phyloP scores from a whole-genome alignment of 2,329 filamentous ascomycete genomes.

The Colletotrichum tropicicola region DNA sequence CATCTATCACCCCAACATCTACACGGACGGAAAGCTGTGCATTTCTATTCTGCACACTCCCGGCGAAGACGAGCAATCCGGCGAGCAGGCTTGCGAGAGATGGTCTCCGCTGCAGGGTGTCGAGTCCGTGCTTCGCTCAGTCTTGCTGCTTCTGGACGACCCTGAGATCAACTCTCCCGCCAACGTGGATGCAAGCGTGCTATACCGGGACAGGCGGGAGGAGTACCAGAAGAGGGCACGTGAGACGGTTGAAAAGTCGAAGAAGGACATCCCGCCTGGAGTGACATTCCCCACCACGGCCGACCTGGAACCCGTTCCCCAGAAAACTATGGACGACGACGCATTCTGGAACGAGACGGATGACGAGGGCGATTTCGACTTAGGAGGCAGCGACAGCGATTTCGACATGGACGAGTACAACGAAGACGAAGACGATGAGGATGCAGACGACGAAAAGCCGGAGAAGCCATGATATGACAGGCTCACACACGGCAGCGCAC shows the following conservation, averaged over 20 bases:
- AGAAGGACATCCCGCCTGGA: conserved; percentile 79
- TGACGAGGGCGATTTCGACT: conserved; percentile 75
- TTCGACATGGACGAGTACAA: conserved; percentile 69
- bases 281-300: conserved; percentile 85
- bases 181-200: conserved; percentile 91
- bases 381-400: conserved; percentile 75
- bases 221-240: conserved; percentile 76
- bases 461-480: background rate
- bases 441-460: conserved; percentile 58
- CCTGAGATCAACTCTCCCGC: conserved; percentile 93
- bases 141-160: conserved; percentile 91
- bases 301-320: conserved; percentile 67
- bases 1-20: conserved; percentile 94
- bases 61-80: conserved; percentile 92
- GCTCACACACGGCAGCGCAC: background rate
- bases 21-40: conserved; percentile 88
- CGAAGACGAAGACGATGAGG: conserved; percentile 66
- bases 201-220: conserved; percentile 78
- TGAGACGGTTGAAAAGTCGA: conserved; percentile 76
- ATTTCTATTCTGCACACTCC: conserved; percentile 96
- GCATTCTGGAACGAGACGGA: conserved; percentile 86
- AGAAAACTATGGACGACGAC: conserved; percentile 72
- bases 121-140: conserved; percentile 92
- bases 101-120: conserved; percentile 96
- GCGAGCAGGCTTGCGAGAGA: conserved; percentile 87